These are phyloP conservation scores for Trichosporon coremiiforme DNA, from an alignment of 1,284 basidiomycete species.

Conservation along the genomic window DNA sequence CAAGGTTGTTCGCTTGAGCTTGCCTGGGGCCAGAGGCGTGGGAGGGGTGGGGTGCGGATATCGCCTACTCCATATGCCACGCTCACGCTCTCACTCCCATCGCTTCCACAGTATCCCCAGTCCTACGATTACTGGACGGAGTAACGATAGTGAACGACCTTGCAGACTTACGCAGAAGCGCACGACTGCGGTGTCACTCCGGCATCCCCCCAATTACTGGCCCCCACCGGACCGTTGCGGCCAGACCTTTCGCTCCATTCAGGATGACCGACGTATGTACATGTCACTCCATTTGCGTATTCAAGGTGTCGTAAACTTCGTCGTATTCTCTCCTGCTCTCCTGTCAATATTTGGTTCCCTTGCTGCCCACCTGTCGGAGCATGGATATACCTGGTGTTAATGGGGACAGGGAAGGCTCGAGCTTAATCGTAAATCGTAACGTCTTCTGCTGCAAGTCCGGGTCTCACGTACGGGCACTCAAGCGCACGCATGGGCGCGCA, in stretches of 20 bases:
- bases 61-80: background rate
- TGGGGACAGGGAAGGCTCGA: background rate
- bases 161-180: background rate
- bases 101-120: too few relatives aligned
- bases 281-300: conserved; percentile 1
- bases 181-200: background rate
- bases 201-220: too few relatives aligned
- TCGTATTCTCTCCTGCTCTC: background rate
- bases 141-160: background rate
- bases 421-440: conserved; percentile 1
- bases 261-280: background rate
- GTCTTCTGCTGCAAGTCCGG: background rate
- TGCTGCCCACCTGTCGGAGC: background rate
- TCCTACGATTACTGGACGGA: background rate
- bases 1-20: background rate
- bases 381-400: background rate
- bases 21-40: background rate
- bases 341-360: conserved; percentile 12
- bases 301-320: background rate
- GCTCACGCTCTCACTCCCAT: background rate
- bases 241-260: background rate
- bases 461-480: background rate
- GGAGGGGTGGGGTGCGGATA: background rate
- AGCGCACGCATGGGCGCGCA: background rate
- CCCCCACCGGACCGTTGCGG: too few relatives aligned